Conservation (phyloP, 805 yeast genomes). For the Teunomyces pallodes region DNA sequence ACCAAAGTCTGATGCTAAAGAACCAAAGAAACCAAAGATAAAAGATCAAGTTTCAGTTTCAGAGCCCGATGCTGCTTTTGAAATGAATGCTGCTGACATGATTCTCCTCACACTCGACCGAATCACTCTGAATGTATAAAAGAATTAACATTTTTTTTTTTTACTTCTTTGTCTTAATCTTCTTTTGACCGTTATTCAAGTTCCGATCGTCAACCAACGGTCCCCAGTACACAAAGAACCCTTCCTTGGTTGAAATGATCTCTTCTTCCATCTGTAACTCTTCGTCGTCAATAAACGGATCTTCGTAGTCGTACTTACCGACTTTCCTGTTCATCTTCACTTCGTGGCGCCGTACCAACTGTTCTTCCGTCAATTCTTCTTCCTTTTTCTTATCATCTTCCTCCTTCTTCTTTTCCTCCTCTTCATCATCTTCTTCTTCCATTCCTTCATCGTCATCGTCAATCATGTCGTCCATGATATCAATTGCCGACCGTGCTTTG, state of each 20-base stretch:
- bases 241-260: conserved; percentile 88
- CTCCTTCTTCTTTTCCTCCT: conserved; percentile 17
- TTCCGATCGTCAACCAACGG: conserved; percentile 64
- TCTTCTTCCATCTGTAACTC: conserved; percentile 93
- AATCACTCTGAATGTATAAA: conserved; percentile 8
- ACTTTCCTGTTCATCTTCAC: conserved; percentile 63
- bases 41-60: too few species aligned
- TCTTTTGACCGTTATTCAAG: conserved; percentile 16
- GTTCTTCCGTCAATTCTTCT: conserved; percentile 35
- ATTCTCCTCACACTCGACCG: conserved; percentile 36
- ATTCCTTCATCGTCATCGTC: conserved; percentile 51
- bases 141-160: too few species aligned
- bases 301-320: conserved; percentile 88
- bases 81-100: conserved; percentile 32
- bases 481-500: conserved; percentile 55
- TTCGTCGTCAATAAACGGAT: conserved; percentile 95
- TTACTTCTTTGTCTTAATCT: conserved; percentile 28
- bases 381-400: conserved; percentile 18
- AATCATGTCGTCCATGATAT: conserved; percentile 46
- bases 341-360: conserved; percentile 45
- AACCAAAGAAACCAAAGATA: too few species aligned
- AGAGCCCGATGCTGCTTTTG: conserved; percentile 13
- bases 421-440: conserved; percentile 46
- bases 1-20: too few species aligned
- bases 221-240: conserved; percentile 94